Base-by-base conservation (phyloP, 2,329 filamentous ascomycete genomes). In the Fusarium sp. region DNA sequence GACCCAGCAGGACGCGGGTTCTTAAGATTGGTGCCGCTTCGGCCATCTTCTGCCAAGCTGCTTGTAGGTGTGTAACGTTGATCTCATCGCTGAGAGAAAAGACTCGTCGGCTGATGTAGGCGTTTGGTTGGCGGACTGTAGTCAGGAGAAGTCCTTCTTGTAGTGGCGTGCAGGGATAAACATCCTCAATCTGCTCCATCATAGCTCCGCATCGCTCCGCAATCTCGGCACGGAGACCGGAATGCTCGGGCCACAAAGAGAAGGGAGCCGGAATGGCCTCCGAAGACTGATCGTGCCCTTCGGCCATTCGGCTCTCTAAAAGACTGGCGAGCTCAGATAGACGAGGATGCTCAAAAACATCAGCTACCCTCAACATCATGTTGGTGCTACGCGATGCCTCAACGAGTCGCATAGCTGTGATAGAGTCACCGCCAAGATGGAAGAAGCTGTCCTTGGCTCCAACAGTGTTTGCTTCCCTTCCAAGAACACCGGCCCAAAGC, bases 11-110 rank as follows among this genome's bases (percentile, higher is more conserved):
- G 4, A 55, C 40, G 11, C 52, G 52, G 1, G 43, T 50, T 5
- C 52, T 35, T 11, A 55, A 5, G 5, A 55, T 37, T 1, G 52
- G 43, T 5, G 46, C 18, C 0, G 13, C 36, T 5, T 21, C 36
- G 1, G 52, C 52, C 20, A 50, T 49, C 35, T 37, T 36, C 35
- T 55, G 43, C 52, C 52, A 55, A 9, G 52, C 52, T 14, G 43
- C 10, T 14, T 39, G 52, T 0, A 55, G 9, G 5, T 20, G 25
- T 11, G 11, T 3, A 6, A 55, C 11, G 2, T 55, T 49, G 10
- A 55, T n/a, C 21, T 49, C 45, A 29, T 55, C 35, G 1, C 25
- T 50, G 20, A 48, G 15, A 9, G 31, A 27, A 0, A 50, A 55
- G 4, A 55, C 21, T 15, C 46, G 48, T 23, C 52, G 43, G 4